Evolutionary conservation across 1,139 yeast species (phyloP), one percentile per base, ranked within the genome.

Genomic region (Yamadazyma jaroonii): DNA sequence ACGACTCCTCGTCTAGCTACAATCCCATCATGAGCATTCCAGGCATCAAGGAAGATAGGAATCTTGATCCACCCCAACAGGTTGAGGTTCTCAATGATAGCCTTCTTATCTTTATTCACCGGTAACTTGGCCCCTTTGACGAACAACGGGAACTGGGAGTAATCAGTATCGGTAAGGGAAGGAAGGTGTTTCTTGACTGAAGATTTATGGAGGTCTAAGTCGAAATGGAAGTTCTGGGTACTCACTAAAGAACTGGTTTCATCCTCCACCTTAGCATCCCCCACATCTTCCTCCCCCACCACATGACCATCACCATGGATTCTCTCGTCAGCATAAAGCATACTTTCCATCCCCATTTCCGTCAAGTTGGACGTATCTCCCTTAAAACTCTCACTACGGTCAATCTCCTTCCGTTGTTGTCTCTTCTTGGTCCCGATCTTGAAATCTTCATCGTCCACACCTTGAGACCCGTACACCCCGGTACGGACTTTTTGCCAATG

Each of bases 1-100:
- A 58, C 59, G 2, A 80, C 64, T 0, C 89, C 89, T 40, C 81
- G 66, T 44, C 94, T 66, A 9, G 86, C 84, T 17, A 82, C 81
- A 30, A 84, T 79, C 0, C 83, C 82, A 49, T 80, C 88, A 51
- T 84, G 94, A 0, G 92, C 78, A 55, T 84, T 84, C 57, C 82
- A 67, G 11, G 80, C 74, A 47, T 80, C 84, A 31, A 82, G 65
- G 48, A 76, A 79, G 2, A 79, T 78, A 0, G 89, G 82, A 11
- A 83, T 64, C 49, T 83, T 81, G 36, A 74, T 62, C 89, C 90
- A 83, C n/a, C 69, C 62, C 9, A 84, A 50, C 21, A 59, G 48
- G 49, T 80, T 79, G 51, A 84, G 62, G 44, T 77, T 74, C 2
- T 65, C 53, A 25, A 74, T 55, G 23, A 82, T 81, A 12, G 47